These are phyloP conservation scores for Carex littledalei DNA, from an alignment of 176 grass and related monocot genomes.

Conservation along the genomic window DNA sequence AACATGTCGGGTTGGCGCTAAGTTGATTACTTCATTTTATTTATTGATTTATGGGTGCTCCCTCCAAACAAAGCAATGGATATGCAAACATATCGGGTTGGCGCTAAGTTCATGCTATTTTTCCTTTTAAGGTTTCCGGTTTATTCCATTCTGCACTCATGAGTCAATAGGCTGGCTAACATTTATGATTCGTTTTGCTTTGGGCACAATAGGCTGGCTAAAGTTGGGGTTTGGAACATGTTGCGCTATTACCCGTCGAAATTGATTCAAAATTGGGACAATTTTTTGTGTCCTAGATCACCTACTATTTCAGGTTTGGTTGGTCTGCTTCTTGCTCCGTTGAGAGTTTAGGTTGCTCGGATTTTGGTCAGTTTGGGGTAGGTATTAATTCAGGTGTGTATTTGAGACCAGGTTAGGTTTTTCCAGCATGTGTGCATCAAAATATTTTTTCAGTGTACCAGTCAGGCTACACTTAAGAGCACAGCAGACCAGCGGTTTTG, in stretches of 20 bases:
- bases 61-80: neutral
- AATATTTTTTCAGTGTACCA: neutral
- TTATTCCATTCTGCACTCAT: neutral
- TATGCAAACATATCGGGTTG: neutral
- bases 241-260: neutral
- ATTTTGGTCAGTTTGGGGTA: neutral
- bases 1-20: neutral
- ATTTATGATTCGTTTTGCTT: neutral
- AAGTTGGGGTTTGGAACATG: neutral
- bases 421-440: neutral
- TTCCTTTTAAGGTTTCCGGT: neutral
- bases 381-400: neutral
- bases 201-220: neutral
- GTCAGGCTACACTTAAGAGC: neutral
- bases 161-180: neutral
- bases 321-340: neutral
- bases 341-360: neutral
- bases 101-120: too few relatives aligned
- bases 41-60: neutral
- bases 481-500: neutral
- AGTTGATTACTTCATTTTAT: neutral
- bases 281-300: neutral
- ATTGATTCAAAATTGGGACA: neutral
- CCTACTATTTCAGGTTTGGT: neutral
- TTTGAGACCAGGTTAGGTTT: neutral